Percentiles rank a stretch among this genome's conserved stretches.
Conservation (phyloP, 139 green algal species). For the Asterochloris erici region DNA sequence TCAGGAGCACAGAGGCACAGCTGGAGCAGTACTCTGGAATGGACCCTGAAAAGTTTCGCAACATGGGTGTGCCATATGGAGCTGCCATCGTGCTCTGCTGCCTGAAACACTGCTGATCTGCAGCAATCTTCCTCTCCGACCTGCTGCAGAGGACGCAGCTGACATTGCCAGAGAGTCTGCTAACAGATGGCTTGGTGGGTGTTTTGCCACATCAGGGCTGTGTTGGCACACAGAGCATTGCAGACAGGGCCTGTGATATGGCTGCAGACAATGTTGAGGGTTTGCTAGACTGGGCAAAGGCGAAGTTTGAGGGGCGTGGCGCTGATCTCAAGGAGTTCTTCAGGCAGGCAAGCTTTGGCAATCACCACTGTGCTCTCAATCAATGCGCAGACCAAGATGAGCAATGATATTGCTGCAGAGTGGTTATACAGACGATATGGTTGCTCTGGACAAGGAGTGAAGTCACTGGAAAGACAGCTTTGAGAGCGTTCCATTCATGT, state of each 20-base stretch:
- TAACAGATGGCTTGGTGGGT: conserved; percentile 62
- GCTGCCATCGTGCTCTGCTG: neutral
- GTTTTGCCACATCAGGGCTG: neutral
- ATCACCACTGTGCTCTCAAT: neutral
- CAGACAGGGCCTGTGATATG: neutral
- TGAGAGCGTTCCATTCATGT: no score
- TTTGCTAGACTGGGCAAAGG: conserved; percentile 58
- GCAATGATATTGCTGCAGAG: neutral
- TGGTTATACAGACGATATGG: conserved; percentile 10
- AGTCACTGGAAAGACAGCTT: no score
- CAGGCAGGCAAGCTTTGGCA: conserved; percentile 25
- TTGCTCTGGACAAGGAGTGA: neutral
- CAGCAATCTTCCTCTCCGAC: neutral
- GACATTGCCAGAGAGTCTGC: conserved; percentile 42
- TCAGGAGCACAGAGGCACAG: conserved; percentile 32
- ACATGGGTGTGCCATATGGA: conserved; percentile 25
- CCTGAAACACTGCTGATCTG: no score
- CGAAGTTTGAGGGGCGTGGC: conserved; percentile 60
- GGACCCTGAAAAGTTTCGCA: conserved; percentile 53
- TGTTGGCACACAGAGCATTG: neutral
- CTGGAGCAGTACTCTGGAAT: conserved; percentile 55
- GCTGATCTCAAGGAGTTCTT: conserved; percentile 55
- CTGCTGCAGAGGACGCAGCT: conserved; percentile 24
- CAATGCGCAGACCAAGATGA: neutral
- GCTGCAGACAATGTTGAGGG: conserved; percentile 42